Base-by-base conservation (phyloP, 2,329 filamentous ascomycete genomes). In the Aaosphaeria pasadenensis region DNA sequence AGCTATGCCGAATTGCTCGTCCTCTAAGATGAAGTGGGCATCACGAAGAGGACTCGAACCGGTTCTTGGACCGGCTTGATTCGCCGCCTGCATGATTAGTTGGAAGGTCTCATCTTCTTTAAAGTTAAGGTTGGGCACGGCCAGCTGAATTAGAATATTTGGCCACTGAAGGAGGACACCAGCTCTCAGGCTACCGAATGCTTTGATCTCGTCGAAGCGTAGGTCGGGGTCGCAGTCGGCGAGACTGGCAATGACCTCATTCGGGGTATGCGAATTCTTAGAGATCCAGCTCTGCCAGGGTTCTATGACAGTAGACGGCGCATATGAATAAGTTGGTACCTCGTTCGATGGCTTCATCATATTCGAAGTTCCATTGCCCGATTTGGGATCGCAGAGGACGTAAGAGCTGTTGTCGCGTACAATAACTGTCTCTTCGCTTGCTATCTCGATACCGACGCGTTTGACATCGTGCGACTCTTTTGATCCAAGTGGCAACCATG, bases 101-200 rank as follows among this genome's bases (percentile, higher is more conserved):
- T 69, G 46, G 7, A 72, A 69, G 0, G 78, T 78, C 1, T 74
- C 70, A 39, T 79, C 73, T 1, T 72, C 76, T 43, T 77, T 80
- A 52, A 87, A 80, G 53, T 87, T 85, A 3, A 88, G 43, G 49
- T 24, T 78, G 70, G 77, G 73, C 0, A 75, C 72, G 0, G 70
- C 77, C 3, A 82, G 60, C 50, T 82, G 77, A 0, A 71, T 46
- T 0, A 80, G 57, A 1, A 82, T 69, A 1, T 71, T 69, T 2
- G 66, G 57, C 76, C 78, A 79, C 6, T 77, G 70, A 1, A 75
- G 64, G 5, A 62, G 53, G 7, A 66, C 68, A 0, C 78, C 79
- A 0, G 74, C 70, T 1, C 78, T 56, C 0, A 81, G 58, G 2
- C 61, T 67, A 44, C 80, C 75, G 31, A 76, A 76, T 0, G 80